These are phyloP conservation scores for Penicillium bialowiezense DNA, from an alignment of 495 filamentous ascomycete species.

Conservation along the genomic window DNA sequence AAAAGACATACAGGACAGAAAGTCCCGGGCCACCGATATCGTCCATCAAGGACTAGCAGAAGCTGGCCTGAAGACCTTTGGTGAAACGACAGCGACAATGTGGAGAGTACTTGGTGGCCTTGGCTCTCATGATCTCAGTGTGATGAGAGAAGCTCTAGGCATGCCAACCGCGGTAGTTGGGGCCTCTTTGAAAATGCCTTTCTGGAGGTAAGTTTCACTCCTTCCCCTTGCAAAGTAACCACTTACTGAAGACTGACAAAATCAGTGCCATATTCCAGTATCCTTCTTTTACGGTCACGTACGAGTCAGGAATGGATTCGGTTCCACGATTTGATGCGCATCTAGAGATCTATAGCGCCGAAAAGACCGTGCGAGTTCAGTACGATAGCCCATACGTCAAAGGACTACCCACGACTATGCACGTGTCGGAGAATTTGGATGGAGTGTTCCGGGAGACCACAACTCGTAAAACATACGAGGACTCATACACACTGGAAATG, in stretches of 20 bases:
- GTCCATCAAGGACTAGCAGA: slow-evolving; percentile 5
- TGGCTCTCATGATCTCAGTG: slow-evolving; percentile 46
- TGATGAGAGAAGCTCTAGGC: slow-evolving; percentile 51
- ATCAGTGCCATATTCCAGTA: slow-evolving; percentile 33
- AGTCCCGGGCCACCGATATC: slow-evolving; percentile 14
- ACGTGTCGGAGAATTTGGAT: background rate
- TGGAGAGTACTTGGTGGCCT: slow-evolving; percentile 40
- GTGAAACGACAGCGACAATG: slow-evolving; percentile 4
- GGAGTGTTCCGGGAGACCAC: background rate
- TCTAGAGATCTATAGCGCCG: slow-evolving; percentile 40
- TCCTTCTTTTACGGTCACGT: slow-evolving; percentile 11
- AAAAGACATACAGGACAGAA: background rate
- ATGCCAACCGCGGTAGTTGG: slow-evolving; percentile 30
- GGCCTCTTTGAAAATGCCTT: slow-evolving; percentile 11
- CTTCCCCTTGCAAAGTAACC: no score
- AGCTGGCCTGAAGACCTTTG: slow-evolving; percentile 2
- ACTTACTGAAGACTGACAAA: no score
- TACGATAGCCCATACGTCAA: background rate
- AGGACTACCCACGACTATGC: background rate
- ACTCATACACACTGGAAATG: background rate
- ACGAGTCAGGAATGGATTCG: slow-evolving; percentile 21
- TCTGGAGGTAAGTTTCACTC: no score
- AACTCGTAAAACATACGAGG: background rate
- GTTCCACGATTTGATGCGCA: slow-evolving; percentile 45
- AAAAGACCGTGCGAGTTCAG: slow-evolving; percentile 27